Evolutionary conservation across 352 stramenopile genomes (phyloP), one percentile per base, ranked within the genome.

Genomic region (Phytophthora brassicae): DNA sequence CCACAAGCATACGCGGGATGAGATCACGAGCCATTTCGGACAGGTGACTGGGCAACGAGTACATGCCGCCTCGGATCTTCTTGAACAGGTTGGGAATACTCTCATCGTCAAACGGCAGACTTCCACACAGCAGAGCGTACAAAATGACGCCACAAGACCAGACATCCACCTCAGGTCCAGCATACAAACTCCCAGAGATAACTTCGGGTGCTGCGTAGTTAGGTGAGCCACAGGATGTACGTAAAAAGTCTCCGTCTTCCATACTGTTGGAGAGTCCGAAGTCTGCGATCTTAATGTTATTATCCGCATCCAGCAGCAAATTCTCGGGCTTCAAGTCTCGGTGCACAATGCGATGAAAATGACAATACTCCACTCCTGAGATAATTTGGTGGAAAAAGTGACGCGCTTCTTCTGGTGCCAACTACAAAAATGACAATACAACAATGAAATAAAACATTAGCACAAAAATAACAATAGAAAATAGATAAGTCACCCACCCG

Each of bases 241-340:
- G 87, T 56, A 99, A 79, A 66, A 99, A 99, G 49, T 99, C 95
- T 55, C 98, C 98, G 75, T 99, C 98, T 24, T 95, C 77, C 88
- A 99, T 99, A 44, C 98, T 84, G 75, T 99, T 99, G 17, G 93
- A 98, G 11, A 99, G 85, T 19, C 98, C 98, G 81, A 99, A 99
- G 73, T 99, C 98, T 9, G 97, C 98, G 75, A 99, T 99, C 75
- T 99, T 99, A 68, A 99, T 97, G 72, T 99, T 99, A 65, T 99
- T 97, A 70, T 99, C 97, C 8, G 90, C 92, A 75, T 99, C 97
- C 28, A 99, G 74, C 43, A 99, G 81, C 45, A 99, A 67, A 73
- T 99, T 99, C 51, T 99, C 96, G 4, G 97, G 97, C 72, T 99
- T 99, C 31, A 99, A 81, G 77, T 99, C 97, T 62, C 97, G 88